Evolutionary conservation across 768 basidiomycete genomes (phyloP).

Genomic region (Lactarius deliciosus): DNA sequence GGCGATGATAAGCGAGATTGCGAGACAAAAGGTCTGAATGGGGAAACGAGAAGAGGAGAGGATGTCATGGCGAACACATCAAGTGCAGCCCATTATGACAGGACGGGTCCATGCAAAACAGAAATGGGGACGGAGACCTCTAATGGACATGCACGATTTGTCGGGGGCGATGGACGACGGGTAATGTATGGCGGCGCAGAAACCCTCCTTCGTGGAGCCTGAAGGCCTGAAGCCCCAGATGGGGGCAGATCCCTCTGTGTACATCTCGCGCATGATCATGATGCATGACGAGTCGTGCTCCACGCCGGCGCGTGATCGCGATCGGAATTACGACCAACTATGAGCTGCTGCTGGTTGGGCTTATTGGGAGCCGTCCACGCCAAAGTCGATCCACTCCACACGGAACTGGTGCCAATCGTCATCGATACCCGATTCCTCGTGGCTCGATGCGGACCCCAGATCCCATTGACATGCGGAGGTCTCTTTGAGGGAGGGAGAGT

Average conservation of each 20-base stretch:
- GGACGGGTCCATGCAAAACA: neutral
- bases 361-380: neutral
- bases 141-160: neutral
- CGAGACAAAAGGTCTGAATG: neutral
- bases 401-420: slow-evolving; percentile 27
- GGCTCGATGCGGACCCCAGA: neutral
- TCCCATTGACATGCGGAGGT: slow-evolving; percentile 8
- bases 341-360: neutral
- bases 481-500: slow-evolving; percentile 6
- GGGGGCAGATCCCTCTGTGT: neutral
- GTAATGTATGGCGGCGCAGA: neutral
- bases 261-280: neutral
- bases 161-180: neutral
- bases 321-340: neutral
- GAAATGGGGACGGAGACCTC: slow-evolving; percentile 5
- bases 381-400: slow-evolving; percentile 28
- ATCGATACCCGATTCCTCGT: slow-evolving; percentile 12
- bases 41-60: neutral
- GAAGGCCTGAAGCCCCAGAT: neutral
- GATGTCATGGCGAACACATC: slow-evolving; percentile 11
- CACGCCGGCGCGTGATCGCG: neutral
- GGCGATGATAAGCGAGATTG: slow-evolving; percentile 9
- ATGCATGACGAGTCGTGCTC: neutral
- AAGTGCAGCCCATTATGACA: slow-evolving; percentile 12
- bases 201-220: neutral